Evolutionary conservation across 306 rosid species (phyloP), one percentile per base, ranked within the genome.

Genomic region (Medicago truncatula): DNA sequence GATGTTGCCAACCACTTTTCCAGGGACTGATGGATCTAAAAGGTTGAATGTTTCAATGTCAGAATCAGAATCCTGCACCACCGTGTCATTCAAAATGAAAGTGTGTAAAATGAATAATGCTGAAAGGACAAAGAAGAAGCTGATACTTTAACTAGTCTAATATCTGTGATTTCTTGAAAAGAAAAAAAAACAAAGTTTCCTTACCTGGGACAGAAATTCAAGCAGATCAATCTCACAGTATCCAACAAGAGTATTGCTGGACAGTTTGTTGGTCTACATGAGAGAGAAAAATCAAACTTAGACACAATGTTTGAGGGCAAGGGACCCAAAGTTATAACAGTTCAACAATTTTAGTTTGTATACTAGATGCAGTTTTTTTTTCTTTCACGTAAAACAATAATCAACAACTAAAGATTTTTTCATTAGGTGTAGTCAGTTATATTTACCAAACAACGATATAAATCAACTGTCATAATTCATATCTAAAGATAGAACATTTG

Each of bases 151-250:
- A 44, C 38, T 64, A 72, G 31, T 57, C 46, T 60, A 82, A 59
- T 56, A 70, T 74, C 52, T 10, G 21, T 9, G 16, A 31, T 46
- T 40, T 47, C 8, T 25, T 23, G 75, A 10, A 63, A 49, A 18
- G 28, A 2, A 3, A 43, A 73, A 14, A 10, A 67, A 11, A 6
- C 3, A 73, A 76, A 44, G 50, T 83, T 71, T 65, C 62, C 92
- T 88, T 73, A 87, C 98, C 91, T 78, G 79, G 60, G 89, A 43
- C 72, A 95, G 86, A 85, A 86, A 90, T 64, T 95, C 97, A 78
- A 95, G 88, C 28, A 95, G 95, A 89, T 92, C 91, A 74, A 95
- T 75, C 83, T 95, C 98, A 78, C 96, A 85, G 81, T 86, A 95
- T 82, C 98, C 98, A 47, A 92, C 84, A 74, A 95, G 88, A 65